A percentile compares a stretch with the other conserved stretches of the same genome.
Evolutionary conservation across 1,139 yeast genomes (phyloP).

Genomic region (Geotrichum europaeum): DNA sequence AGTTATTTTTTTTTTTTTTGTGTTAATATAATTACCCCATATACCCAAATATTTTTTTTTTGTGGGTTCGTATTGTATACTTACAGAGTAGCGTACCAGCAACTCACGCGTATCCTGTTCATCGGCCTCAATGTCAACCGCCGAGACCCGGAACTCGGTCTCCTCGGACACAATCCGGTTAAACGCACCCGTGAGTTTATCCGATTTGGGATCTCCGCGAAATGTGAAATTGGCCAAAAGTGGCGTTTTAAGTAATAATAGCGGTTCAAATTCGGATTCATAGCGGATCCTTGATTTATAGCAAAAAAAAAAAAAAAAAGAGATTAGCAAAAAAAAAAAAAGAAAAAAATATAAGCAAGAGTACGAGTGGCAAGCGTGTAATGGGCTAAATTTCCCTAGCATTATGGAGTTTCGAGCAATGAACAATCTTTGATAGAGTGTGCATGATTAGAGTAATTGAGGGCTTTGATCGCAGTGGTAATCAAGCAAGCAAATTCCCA

Average conservation of each 20-base stretch:
- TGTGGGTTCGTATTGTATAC: slow-evolving; percentile 18
- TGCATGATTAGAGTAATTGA: no score
- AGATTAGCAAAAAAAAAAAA: no score
- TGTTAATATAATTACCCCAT: neutral
- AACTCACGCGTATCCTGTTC: slow-evolving; percentile 57
- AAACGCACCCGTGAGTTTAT: slow-evolving; percentile 57
- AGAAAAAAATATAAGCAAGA: no score
- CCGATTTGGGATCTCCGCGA: slow-evolving; percentile 57
- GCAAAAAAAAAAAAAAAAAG: no score
- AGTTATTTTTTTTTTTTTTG: slow-evolving; percentile 4
- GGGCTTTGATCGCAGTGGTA: no score
- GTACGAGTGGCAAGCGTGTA: no score
- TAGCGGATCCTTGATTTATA: slow-evolving; percentile 35
- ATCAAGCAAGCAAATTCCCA: no score
- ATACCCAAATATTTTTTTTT: no score
- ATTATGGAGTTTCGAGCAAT: no score
- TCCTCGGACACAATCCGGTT: slow-evolving; percentile 51
- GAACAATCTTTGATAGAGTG: no score
- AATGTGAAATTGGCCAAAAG: slow-evolving; percentile 66
- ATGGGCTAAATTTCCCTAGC: no score
- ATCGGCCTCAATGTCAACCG: slow-evolving; percentile 68
- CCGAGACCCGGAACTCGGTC: slow-evolving; percentile 47
- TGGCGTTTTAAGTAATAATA: slow-evolving; percentile 50
- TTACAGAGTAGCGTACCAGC: slow-evolving; percentile 46
- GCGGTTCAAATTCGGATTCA: slow-evolving; percentile 50